phyloP scores from a whole-genome alignment of 306 rosid genomes.

The Ormosia emarginata region DNA sequence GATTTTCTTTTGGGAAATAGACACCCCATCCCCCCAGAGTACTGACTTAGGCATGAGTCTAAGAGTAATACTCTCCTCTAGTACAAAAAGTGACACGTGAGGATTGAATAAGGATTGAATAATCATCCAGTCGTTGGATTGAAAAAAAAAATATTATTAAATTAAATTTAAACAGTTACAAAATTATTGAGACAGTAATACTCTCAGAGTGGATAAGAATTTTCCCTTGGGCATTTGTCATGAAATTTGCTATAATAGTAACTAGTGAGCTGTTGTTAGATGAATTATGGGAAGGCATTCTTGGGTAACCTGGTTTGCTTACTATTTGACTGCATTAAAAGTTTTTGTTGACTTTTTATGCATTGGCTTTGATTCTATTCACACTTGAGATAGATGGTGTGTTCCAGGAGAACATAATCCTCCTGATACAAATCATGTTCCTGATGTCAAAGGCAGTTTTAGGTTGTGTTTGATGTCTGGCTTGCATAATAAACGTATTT shows the following conservation, averaged over 20 bases:
- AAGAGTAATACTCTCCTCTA: too few species aligned
- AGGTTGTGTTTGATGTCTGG: not conserved
- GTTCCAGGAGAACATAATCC: not conserved
- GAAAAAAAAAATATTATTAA: too few species aligned
- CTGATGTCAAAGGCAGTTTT: not conserved
- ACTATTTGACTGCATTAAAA: not conserved
- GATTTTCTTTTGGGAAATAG: not conserved
- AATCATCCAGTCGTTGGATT: too few species aligned
- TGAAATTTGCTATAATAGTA: not conserved
- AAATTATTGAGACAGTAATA: too few species aligned
- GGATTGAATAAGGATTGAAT: too few species aligned
- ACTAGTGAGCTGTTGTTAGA: not conserved
- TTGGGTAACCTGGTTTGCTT: not conserved
- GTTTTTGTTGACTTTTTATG: not conserved
- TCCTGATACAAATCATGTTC: not conserved
- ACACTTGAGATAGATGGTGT: not conserved
- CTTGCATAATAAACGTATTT: not conserved
- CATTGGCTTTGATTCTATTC: not conserved
- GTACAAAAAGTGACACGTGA: too few species aligned
- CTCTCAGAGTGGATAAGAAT: too few species aligned
- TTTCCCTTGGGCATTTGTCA: not conserved
- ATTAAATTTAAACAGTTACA: too few species aligned
- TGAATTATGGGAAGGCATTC: not conserved
- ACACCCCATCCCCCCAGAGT: not conserved
- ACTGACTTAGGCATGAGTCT: not conserved